These are phyloP conservation scores for Puccinia coronata DNA, from an alignment of 1,284 basidiomycete genomes.

Conservation along the genomic window DNA sequence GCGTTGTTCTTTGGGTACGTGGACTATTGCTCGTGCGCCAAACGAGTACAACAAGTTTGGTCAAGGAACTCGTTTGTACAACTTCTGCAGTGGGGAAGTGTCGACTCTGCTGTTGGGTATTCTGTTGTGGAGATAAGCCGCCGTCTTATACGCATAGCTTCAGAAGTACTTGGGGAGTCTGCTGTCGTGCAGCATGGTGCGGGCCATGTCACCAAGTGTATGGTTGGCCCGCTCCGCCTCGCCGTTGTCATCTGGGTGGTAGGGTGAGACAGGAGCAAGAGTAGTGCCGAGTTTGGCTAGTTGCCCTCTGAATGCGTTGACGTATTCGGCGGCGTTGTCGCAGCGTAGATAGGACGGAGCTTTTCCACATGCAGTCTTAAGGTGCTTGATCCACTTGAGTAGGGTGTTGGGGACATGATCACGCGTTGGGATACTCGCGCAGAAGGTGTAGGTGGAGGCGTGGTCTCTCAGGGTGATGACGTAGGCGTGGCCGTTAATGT, in stretches of 20 bases:
- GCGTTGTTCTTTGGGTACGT: neutral
- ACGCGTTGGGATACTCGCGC: neutral
- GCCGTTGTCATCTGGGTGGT: neutral
- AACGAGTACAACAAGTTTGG: neutral
- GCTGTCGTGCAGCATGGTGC: neutral
- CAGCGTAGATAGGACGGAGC: neutral
- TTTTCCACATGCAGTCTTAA: neutral
- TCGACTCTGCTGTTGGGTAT: neutral
- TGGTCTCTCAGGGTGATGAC: neutral
- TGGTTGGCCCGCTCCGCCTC: slow-evolving; percentile 7
- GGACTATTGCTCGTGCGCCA: slow-evolving; percentile 11
- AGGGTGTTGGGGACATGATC: neutral
- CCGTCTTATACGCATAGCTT: neutral
- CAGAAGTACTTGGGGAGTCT: neutral
- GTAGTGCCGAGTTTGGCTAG: neutral
- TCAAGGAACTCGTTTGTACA: neutral
- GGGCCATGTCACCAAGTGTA: slow-evolving; percentile 10
- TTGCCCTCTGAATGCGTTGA: too few species aligned
- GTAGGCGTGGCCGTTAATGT: neutral
- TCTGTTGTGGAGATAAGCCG: slow-evolving; percentile 10
- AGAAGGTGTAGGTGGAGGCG: neutral
- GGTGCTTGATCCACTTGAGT: neutral
- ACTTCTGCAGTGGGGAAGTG: neutral
- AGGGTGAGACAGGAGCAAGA: neutral
- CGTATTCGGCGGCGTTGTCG: too few species aligned